phyloP scores from a whole-genome alignment of 768 basidiomycete species.

The Lactifluus volemus region DNA sequence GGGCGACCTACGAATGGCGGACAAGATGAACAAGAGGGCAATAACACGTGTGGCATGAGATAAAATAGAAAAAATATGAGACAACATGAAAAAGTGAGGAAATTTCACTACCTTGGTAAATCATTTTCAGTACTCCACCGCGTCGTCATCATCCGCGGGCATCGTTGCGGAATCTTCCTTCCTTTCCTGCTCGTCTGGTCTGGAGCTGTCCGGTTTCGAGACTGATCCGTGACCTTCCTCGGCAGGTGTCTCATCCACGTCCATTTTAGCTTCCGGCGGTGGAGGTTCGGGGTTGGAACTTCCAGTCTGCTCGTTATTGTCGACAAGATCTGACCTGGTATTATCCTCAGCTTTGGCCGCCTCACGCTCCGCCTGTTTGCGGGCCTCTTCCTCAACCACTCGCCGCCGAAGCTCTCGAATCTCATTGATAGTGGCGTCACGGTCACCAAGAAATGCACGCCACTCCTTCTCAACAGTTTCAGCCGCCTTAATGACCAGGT shows the following conservation, averaged over 20 bases:
- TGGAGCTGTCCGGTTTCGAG: constrained; percentile 8
- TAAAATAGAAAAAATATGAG: constrained; percentile 9
- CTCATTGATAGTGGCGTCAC: constrained; percentile 48
- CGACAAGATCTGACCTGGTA: constrained; percentile 15
- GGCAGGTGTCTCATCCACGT: constrained; percentile 10
- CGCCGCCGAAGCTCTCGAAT: constrained; percentile 52
- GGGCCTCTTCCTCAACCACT: constrained; percentile 57
- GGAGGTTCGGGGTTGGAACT: constrained; percentile 1
- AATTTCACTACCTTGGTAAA: constrained; percentile 13
- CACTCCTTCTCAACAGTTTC: constrained; percentile 65
- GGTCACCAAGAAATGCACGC: constrained; percentile 53
- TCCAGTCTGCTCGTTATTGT: neutral
- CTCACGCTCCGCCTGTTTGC: constrained; percentile 36
- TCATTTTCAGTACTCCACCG: constrained; percentile 56
- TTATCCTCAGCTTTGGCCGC: constrained; percentile 27
- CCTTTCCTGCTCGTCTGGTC: constrained; percentile 16
- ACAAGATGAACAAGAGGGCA: constrained; percentile 9
- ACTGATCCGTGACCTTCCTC: constrained; percentile 7
- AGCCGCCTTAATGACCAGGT: constrained; percentile 35
- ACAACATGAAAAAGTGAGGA: constrained; percentile 2
- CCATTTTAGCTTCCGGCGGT: constrained; percentile 20
- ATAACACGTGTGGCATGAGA: constrained; percentile 2
- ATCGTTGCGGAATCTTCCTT: constrained; percentile 31
- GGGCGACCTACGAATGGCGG: constrained; percentile 12
- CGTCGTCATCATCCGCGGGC: constrained; percentile 71